Evolutionary conservation across 2,329 filamentous ascomycete genomes (phyloP), one percentile per base, ranked within the genome.

Genomic region (Cytospora piceae): DNA sequence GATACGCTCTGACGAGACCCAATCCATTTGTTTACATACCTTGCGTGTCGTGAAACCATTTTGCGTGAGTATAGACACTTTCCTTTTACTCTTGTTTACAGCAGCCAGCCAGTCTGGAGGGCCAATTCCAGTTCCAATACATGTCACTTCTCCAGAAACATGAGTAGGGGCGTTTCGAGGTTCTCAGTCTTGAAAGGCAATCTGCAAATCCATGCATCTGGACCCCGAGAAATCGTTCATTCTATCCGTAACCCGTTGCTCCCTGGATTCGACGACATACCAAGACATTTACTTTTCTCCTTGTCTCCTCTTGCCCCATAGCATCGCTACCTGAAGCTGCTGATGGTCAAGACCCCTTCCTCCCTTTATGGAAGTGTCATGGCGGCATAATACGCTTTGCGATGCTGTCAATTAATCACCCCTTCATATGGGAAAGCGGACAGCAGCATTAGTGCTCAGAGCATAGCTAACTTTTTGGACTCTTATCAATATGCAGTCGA

Each of bases 401-500:
- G 57, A 29, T 58, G 63, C 27, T 39, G 46, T 32, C 56, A 59
- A 51, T 24, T 57, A 51, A 46, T 46, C 20, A 3, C 42, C 52
- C 34, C 58, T 32, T 58, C 53, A 42, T 37, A 24, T 56, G 22
- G 51, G 42, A 53, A 54, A 54, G 20, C 37, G 49, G 63, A 55
- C 63, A 32, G 51, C 55, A 24, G 59, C 59, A 60, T 54, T n/a
- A 57, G 22, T 31, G 34, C 67, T 70, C 67, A 65, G 70, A 72
- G 71, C 69, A 72, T 70, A 66, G 71, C 76, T 77, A 72, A 78
- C 72, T 69, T 62, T 62, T 46, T 70, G 68, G 68, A 67, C 68
- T 68, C 68, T 59, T 59, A 68, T 72, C 68, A 67, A 69, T 68
- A 77, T 79, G 77, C 76, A 80, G 78, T 74, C 71, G 69, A 68